Evolutionary conservation across 2,329 filamentous ascomycete species (phyloP).

Genomic region (Stachybotrys chlorohalonatus): DNA sequence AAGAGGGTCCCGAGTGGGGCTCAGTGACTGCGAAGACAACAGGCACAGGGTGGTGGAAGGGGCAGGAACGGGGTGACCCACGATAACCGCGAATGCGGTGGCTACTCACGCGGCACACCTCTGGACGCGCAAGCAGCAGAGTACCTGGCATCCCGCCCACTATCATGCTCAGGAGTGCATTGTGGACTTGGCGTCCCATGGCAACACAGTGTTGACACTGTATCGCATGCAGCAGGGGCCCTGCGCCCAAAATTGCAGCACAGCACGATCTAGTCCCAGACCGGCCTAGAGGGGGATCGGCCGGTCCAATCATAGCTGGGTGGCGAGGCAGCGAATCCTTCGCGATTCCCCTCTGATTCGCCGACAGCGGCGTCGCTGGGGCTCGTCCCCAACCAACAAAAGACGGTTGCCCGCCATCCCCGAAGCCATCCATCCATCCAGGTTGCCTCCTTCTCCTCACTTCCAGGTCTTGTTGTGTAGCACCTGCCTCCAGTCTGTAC

Average conservation of each 20-base stretch:
- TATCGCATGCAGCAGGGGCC: conserved; percentile 10
- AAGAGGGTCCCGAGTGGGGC: not conserved
- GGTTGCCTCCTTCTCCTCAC: conserved; percentile 1
- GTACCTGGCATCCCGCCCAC: not conserved
- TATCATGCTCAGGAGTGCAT: not conserved
- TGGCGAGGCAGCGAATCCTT: conserved; percentile 19
- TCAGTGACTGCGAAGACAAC: not conserved
- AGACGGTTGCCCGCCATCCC: conserved; percentile 17
- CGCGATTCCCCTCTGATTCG: conserved; percentile 18
- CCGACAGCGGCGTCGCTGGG: conserved; percentile 6
- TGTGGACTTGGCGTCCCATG: not conserved
- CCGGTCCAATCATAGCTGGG: conserved; percentile 21
- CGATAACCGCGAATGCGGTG: not conserved
- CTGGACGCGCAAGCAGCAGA: not conserved
- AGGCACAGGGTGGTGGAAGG: not conserved
- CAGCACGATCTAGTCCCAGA: conserved; percentile 12
- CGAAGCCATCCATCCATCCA: conserved; percentile 5
- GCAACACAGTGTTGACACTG: not conserved
- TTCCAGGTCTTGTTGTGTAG: not conserved
- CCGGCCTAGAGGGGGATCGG: conserved; percentile 9
- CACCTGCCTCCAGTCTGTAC: conserved; percentile 1
- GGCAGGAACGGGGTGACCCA: not conserved
- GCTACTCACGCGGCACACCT: not conserved
- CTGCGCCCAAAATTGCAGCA: conserved; percentile 20
- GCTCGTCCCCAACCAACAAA: conserved; percentile 20